A percentile compares a stretch with the other conserved stretches of the same genome.
phyloP scores from a whole-genome alignment of 2,329 filamentous ascomycete genomes.

The Penicillium sp. region DNA sequence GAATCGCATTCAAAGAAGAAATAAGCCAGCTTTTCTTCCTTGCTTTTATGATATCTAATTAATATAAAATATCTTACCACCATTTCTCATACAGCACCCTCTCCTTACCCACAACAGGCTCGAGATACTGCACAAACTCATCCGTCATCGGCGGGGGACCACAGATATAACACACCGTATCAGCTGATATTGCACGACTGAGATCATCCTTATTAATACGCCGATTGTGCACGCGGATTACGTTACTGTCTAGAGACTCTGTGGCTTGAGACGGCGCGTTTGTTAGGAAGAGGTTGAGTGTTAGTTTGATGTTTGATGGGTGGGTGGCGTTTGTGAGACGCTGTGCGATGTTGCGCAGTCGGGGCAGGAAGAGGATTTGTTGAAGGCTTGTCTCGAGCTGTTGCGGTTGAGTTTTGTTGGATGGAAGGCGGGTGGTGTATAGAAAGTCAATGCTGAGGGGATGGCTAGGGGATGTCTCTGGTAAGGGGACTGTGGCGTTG shows the following conservation, averaged over 20 bases:
- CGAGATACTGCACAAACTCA: conserved; percentile 50
- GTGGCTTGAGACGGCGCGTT: conserved; percentile 15
- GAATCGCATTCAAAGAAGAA: too few relatives aligned
- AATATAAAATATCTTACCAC: conserved; percentile 50
- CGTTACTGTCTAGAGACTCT: conserved; percentile 6
- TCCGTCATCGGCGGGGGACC: conserved; percentile 68
- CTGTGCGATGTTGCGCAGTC: conserved; percentile 38
- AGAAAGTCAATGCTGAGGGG: conserved; percentile 53
- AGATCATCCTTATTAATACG: conserved; percentile 38
- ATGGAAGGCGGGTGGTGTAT: conserved; percentile 54
- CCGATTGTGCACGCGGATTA: conserved; percentile 21
- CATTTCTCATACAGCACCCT: conserved; percentile 60
- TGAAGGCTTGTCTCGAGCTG: conserved; percentile 17
- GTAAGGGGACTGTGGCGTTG: conserved; percentile 18
- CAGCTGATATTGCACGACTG: conserved; percentile 15
- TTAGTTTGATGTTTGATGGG: conserved; percentile 23
- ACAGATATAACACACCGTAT: conserved; percentile 62
- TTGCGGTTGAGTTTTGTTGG: not conserved
- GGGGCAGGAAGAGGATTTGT: conserved; percentile 46
- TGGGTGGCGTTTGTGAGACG: conserved; percentile 21
- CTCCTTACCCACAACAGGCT: conserved; percentile 35
- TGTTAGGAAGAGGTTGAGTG: conserved; percentile 34
- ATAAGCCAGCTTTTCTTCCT: not conserved
- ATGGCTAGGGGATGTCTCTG: not conserved
- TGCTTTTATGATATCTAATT: too few relatives aligned